Evolutionary conservation across 2,329 filamentous ascomycete species (phyloP).

Genomic region (Ambrosiella beaveri): DNA sequence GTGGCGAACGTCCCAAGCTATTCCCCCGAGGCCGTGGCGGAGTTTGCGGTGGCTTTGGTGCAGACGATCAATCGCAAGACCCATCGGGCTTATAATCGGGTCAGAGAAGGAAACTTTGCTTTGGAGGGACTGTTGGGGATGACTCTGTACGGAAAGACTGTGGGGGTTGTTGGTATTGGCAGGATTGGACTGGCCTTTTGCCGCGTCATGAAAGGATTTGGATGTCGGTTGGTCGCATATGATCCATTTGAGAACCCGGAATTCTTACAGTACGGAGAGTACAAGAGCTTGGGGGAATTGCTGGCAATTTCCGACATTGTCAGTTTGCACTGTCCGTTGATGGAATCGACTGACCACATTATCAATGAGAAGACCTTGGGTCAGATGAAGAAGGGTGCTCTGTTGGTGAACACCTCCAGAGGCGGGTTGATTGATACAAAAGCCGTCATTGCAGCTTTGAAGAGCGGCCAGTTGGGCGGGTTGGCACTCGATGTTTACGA

Average conservation of each 20-base stretch:
- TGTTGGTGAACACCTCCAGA: constrained; percentile 52
- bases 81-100: constrained; percentile 50
- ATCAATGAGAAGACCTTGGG: constrained; percentile 36
- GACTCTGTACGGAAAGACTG: constrained; percentile 46
- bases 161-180: constrained; percentile 48
- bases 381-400: constrained; percentile 39
- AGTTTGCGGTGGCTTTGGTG: constrained; percentile 50
- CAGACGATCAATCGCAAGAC: constrained; percentile 52
- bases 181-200: constrained; percentile 46
- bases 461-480: constrained; percentile 40
- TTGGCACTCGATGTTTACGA: constrained; percentile 54
- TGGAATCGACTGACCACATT: constrained; percentile 39
- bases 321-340: constrained; percentile 49
- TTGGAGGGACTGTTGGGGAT: constrained; percentile 45
- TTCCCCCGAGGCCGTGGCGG: constrained; percentile 51
- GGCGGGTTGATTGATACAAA: constrained; percentile 45
- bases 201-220: constrained; percentile 46
- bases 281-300: constrained; percentile 35
- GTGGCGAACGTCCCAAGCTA: constrained; percentile 52
- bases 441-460: constrained; percentile 42
- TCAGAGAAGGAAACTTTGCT: constrained; percentile 50
- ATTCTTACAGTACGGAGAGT: constrained; percentile 33
- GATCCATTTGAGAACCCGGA: constrained; percentile 37
- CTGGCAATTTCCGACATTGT: constrained; percentile 42
- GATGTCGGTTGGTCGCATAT: constrained; percentile 42